phyloP scores from a whole-genome alignment of 257 asterid genomes.

The Lavandula angustifolia region DNA sequence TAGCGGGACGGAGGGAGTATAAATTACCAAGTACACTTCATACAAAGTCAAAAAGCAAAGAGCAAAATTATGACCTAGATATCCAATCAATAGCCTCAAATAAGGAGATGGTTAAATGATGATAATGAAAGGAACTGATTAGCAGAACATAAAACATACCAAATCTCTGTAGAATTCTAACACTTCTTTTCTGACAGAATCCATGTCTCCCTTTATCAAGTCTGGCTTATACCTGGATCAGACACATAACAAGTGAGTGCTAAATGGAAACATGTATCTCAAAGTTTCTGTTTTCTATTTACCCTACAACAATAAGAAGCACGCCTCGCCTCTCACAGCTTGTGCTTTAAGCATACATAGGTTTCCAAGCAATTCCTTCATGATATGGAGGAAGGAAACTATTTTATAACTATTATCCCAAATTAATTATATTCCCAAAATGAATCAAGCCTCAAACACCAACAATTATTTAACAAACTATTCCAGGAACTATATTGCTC shows the following conservation, averaged over 20 bases:
- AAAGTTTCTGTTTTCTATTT: background rate
- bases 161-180: slow-evolving; percentile 54
- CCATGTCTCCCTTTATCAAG: slow-evolving; percentile 88
- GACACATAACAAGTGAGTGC: slow-evolving; percentile 12
- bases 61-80: slow-evolving; percentile 21
- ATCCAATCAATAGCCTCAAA: slow-evolving; percentile 3
- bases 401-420: background rate
- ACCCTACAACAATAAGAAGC: background rate
- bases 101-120: slow-evolving; percentile 2
- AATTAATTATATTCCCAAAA: background rate
- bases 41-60: slow-evolving; percentile 18
- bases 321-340: background rate
- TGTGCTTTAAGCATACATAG: background rate
- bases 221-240: slow-evolving; percentile 78
- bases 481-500: slow-evolving; percentile 14
- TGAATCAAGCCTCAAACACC: background rate
- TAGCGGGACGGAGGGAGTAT: too few species aligned
- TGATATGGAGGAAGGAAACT: background rate
- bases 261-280: background rate
- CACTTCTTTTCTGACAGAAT: slow-evolving; percentile 83
- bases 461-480: too few species aligned
- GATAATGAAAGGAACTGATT: background rate
- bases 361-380: too few species aligned
- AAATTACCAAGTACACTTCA: background rate
- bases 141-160: slow-evolving; percentile 42